Evolutionary conservation across 148 eudicot genomes (phyloP).

Genomic region (Cornus suecica): DNA sequence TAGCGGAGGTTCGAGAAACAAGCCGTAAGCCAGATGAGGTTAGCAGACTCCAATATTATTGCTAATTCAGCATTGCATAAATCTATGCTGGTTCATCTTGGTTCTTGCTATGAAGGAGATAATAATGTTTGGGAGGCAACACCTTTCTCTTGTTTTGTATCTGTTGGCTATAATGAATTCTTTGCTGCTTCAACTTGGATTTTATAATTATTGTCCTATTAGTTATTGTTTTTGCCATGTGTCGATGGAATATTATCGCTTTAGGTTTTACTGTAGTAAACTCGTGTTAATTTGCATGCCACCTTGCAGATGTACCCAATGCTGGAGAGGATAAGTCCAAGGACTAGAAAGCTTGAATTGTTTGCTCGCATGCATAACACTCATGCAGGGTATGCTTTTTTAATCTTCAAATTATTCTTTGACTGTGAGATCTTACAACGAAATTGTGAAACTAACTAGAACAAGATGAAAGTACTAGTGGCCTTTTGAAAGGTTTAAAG

Average conservation of each 20-base stretch:
- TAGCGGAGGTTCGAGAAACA: conserved; percentile 99
- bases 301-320: conserved; percentile 79
- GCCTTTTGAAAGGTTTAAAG: neutral
- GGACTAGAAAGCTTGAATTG: conserved; percentile 89
- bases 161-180: neutral
- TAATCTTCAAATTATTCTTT: neutral
- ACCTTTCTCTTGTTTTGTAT: neutral
- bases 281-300: conserved; percentile 6
- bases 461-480: neutral
- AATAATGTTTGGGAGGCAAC: neutral
- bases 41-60: neutral
- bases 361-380: conserved; percentile 98
- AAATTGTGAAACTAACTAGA: neutral
- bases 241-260: neutral
- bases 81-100: neutral
- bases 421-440: neutral
- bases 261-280: neutral
- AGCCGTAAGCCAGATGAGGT: conserved; percentile 99
- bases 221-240: neutral
- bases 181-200: neutral
- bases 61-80: neutral
- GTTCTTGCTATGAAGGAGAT: conserved; percentile 6
- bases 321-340: conserved; percentile 94
- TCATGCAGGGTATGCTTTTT: conserved; percentile 76
- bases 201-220: neutral